A percentile compares a stretch with the other conserved stretches of the same genome.
Conservation (phyloP, 345 rosid genomes). For the Turritis glabra region DNA sequence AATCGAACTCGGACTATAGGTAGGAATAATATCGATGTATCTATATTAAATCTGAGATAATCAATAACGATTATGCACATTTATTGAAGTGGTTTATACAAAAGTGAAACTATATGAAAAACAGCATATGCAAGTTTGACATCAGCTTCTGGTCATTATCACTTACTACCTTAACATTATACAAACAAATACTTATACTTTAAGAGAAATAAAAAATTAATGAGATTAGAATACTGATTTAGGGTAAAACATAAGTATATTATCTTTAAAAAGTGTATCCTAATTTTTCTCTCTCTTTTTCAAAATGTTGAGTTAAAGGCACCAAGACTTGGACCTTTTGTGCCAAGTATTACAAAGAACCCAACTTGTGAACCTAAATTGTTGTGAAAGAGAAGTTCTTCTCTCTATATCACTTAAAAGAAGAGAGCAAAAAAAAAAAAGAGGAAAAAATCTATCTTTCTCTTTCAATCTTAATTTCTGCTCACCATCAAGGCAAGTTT, state of each 20-base stretch:
- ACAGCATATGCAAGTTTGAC: too few species aligned
- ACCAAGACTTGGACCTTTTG: constrained; percentile 25
- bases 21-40: too few species aligned
- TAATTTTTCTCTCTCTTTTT: neutral
- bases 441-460: constrained; percentile 7
- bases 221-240: neutral
- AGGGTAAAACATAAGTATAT: neutral
- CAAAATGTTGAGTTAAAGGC: constrained; percentile 26
- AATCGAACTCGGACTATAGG: too few species aligned
- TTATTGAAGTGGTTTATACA: too few species aligned
- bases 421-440: neutral
- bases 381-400: constrained; percentile 31
- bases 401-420: neutral
- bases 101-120: too few species aligned
- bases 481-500: constrained; percentile 39
- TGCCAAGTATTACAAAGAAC: constrained; percentile 32
- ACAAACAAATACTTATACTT: constrained; percentile 2
- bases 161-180: neutral
- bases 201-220: neutral
- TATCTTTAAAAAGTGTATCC: neutral
- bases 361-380: constrained; percentile 40
- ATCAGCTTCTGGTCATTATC: too few species aligned
- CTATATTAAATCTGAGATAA: too few species aligned
- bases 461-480: constrained; percentile 27
- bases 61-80: too few species aligned